Evolutionary conservation across 495 filamentous ascomycete species (phyloP).

Genomic region (Podospora conica): DNA sequence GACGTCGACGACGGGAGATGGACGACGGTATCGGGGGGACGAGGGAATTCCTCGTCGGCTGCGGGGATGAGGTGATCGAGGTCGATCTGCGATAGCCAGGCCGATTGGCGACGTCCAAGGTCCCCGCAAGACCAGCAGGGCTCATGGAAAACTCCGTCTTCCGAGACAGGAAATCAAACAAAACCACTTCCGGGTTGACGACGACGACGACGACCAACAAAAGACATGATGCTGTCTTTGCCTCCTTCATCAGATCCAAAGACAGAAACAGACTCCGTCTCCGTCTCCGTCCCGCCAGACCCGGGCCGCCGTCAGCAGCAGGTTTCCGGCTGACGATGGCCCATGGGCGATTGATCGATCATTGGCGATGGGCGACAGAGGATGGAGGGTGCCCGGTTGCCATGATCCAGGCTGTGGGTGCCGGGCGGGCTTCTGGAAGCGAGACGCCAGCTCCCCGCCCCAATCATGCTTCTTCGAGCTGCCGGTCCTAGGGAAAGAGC

Average conservation of each 20-base stretch:
- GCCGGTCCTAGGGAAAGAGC: neutral
- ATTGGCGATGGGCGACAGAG: neutral
- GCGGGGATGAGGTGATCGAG: neutral
- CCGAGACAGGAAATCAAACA: neutral
- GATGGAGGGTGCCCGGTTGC: neutral
- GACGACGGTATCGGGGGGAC: neutral
- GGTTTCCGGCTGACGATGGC: neutral
- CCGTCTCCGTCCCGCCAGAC: neutral
- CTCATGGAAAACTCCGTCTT: neutral
- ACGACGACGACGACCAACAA: neutral
- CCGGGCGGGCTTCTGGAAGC: constrained; percentile 5
- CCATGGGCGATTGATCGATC: too few relatives aligned
- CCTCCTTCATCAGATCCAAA: neutral
- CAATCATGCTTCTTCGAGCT: constrained; percentile 2
- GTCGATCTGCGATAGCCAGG: neutral
- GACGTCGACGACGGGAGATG: too few relatives aligned
- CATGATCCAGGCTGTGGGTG: neutral
- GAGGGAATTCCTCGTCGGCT: neutral
- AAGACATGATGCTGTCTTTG: neutral
- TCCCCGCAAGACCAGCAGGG: neutral
- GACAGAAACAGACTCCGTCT: neutral
- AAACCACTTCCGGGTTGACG: neutral
- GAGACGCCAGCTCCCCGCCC: constrained; percentile 6
- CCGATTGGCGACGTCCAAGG: neutral
- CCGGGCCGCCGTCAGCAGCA: neutral